Percentiles rank a stretch among this genome's conserved stretches.
Evolutionary conservation across 148 eudicot genomes (phyloP).

Genomic region (Beta vulgaris): DNA sequence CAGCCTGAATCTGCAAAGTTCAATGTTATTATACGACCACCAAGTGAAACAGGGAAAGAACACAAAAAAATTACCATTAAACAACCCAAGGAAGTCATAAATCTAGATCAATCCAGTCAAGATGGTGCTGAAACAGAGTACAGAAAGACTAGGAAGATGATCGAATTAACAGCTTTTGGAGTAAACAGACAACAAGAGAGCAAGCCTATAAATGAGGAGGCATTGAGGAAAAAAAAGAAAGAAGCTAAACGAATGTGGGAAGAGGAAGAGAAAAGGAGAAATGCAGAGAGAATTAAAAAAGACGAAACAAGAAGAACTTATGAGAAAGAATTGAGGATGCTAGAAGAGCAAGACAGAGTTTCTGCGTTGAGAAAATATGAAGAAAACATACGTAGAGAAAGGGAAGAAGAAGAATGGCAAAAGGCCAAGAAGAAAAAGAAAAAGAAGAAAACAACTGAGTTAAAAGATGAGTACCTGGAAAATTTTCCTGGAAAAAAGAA

Average conservation of each 20-base stretch:
- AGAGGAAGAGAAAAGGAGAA: constrained; percentile 72
- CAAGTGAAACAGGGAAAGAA: constrained; percentile 58
- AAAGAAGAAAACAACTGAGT: constrained; percentile 55
- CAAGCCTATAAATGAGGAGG: constrained; percentile 39
- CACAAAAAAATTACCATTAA: constrained; percentile 74
- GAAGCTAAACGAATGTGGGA: constrained; percentile 58
- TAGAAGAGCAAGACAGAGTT: constrained; percentile 46
- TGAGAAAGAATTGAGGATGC: constrained; percentile 47
- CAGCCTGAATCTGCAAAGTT: constrained; percentile 60
- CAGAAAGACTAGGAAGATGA: constrained; percentile 70
- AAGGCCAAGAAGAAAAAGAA: constrained; percentile 69
- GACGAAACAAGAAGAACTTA: constrained; percentile 48
- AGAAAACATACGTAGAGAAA: constrained; percentile 66
- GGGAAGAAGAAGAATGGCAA: constrained; percentile 73
- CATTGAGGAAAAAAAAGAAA: constrained; percentile 41
- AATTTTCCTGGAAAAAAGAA: constrained; percentile 47
- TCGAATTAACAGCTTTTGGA: constrained; percentile 56
- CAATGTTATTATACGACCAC: constrained; percentile 71
- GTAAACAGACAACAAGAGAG: constrained; percentile 38
- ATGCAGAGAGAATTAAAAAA: constrained; percentile 49
- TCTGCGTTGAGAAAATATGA: constrained; percentile 59
- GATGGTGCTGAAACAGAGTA: constrained; percentile 49
- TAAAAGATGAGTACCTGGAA: constrained; percentile 53
- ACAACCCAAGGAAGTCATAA: constrained; percentile 64
- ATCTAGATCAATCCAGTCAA: constrained; percentile 59